Percentiles rank a stretch among this genome's conserved stretches.
phyloP scores from a whole-genome alignment of 2,329 filamentous ascomycete species.

The Xylariaceae sp. region DNA sequence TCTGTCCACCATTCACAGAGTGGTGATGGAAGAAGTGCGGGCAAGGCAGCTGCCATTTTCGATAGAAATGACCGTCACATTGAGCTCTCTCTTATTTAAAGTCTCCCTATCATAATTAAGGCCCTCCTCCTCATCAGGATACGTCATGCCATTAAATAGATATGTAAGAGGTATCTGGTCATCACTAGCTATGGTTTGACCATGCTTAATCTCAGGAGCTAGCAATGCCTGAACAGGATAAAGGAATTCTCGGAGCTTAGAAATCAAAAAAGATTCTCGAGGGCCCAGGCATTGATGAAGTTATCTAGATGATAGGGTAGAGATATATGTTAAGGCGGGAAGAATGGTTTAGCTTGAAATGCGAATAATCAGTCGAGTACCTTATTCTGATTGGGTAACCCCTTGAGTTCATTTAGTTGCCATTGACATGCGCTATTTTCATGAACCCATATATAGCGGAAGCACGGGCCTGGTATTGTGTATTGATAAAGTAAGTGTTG shows the following conservation, averaged over 20 bases:
- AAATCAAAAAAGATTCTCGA: no score
- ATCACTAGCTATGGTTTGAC: background rate
- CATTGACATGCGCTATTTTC: no score
- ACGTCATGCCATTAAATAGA: background rate
- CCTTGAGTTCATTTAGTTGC: no score
- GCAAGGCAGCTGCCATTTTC: background rate
- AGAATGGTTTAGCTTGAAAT: no score
- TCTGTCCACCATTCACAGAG: background rate
- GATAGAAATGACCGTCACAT: background rate
- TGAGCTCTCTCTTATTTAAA: background rate
- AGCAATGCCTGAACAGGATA: background rate
- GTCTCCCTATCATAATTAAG: background rate
- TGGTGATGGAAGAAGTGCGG: background rate
- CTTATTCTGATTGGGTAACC: no score
- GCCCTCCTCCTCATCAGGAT: background rate
- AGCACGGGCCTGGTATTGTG: no score
- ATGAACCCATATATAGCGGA: no score
- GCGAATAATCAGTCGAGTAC: no score
- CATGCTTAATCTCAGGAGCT: background rate
- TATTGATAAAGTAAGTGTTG: no score
- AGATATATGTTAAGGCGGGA: no score
- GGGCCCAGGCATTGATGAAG: no score
- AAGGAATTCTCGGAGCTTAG: background rate
- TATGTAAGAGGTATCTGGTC: background rate
- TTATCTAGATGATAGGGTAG: no score